Base-by-base conservation (phyloP, 176 grass and related monocot genomes). In the Avena sativa region DNA sequence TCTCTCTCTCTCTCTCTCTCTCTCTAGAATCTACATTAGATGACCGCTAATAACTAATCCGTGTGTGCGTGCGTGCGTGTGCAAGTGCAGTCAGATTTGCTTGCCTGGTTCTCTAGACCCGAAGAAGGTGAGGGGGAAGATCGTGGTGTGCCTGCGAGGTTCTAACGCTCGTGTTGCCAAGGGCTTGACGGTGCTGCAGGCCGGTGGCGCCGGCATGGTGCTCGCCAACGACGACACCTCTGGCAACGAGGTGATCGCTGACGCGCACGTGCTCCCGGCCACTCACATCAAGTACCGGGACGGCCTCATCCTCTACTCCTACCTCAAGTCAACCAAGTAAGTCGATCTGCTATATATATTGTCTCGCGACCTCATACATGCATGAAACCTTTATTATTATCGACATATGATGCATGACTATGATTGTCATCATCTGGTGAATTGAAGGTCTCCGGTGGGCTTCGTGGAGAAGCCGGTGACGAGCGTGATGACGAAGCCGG, bases 81-180 rank as follows among this genome's bases (percentile, higher is more conserved):
- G 52, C 4, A 30, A 30, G 3, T 80, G 86, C 89, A 97, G 95
- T 6, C 30, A 69, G 71, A 38, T 89, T 67, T 97, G 95, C 81
- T 48, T 79, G 19, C 0, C 76, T 11, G 92, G 90, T 3, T 89
- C 92, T n/a, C 47, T 97, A 14, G 88, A 97, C 13, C 86, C 95
- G 9, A 23, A 14, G 19, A 97, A 97, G 78, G 90, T 86, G 50
- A 92, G 73, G 21, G 90, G 89, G 17, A 94, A 92, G 86, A 92
- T 97, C 52, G 95, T 97, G 71, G 90, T 92, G 49, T 97, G 95
- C 90, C 74, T 92, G 50, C 77, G 90, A 6, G 95, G 95, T 21
- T 46, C 71, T n/a, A 93, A 48, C 38, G 2, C 86, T 4, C 68
- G 88, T 0, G 92, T 91, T 28, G 88, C 79, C 23, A 97, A 91